Evolutionary conservation across 495 filamentous ascomycete species (phyloP).

Genomic region (Chaetomidium leptoderma): DNA sequence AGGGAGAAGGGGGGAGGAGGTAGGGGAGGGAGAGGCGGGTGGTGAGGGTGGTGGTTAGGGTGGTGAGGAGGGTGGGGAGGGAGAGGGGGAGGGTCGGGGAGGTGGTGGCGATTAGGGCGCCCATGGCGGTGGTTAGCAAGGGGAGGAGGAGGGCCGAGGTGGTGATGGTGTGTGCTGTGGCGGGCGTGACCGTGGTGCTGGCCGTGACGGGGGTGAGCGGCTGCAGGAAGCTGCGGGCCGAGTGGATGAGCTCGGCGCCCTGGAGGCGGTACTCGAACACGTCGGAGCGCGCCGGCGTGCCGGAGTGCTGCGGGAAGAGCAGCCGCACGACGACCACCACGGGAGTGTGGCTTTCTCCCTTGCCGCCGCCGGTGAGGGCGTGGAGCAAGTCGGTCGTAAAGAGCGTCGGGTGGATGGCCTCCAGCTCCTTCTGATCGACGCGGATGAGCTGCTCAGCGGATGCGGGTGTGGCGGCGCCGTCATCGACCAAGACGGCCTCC

Average conservation of each 20-base stretch:
- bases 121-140: conserved; percentile 4
- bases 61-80: not conserved
- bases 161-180: not conserved
- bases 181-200: not conserved
- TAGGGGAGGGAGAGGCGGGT: conserved; percentile 28
- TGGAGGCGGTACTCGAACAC: conserved; percentile 18
- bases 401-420: not conserved
- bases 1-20: conserved; percentile 1
- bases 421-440: not conserved
- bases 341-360: not conserved
- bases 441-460: not conserved
- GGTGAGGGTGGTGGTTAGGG: conserved; percentile 1
- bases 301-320: conserved; percentile 11
- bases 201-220: conserved; percentile 5
- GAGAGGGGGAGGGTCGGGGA: not conserved
- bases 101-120: conserved; percentile 7
- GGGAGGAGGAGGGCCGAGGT: not conserved
- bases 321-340: conserved; percentile 6
- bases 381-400: conserved; percentile 1
- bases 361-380: not conserved
- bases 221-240: conserved; percentile 13
- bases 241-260: conserved; percentile 3
- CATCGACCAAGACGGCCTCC: not conserved
- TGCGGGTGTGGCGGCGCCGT: not conserved
- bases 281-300: conserved; percentile 15